phyloP scores from a whole-genome alignment of 2,329 filamentous ascomycete species.

The Claviceps sp. region DNA sequence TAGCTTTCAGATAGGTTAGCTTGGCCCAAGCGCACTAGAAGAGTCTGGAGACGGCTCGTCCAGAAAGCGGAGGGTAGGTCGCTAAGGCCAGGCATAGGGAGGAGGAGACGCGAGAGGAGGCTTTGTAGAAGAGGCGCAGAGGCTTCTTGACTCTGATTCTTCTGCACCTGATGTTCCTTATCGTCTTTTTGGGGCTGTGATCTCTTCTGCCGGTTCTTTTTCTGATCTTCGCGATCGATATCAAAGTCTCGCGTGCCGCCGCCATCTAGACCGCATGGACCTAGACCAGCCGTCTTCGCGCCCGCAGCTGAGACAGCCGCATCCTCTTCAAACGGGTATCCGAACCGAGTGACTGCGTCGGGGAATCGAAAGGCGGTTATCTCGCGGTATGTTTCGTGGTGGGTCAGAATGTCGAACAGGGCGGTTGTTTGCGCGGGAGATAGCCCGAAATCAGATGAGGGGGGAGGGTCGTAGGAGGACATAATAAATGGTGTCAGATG shows the following conservation, averaged over 20 bases:
- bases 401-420: constrained; percentile 46
- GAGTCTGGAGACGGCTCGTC: constrained; percentile 43
- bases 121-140: constrained; percentile 53
- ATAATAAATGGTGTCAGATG: accelerated
- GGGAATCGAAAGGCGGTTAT: constrained; percentile 59
- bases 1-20: constrained; percentile 69
- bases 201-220: too few species aligned
- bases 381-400: constrained; percentile 50
- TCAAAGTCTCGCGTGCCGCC: too few species aligned
- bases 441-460: neutral
- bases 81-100: constrained; percentile 52
- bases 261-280: too few species aligned
- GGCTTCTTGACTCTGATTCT: constrained; percentile 1
- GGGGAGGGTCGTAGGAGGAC: neutral
- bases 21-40: constrained; percentile 48
- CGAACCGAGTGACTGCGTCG: constrained; percentile 50
- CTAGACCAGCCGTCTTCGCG: constrained; percentile 3
- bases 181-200: too few species aligned
- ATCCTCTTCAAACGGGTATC: constrained; percentile 46
- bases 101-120: constrained; percentile 49
- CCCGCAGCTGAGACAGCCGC: neutral
- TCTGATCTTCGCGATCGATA: too few species aligned
- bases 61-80: constrained; percentile 53
- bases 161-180: neutral
- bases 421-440: constrained; percentile 31